Percentiles rank a stretch among this genome's conserved stretches.
phyloP scores from a whole-genome alignment of 441 rosid genomes.

The Syzygium malaccense region DNA sequence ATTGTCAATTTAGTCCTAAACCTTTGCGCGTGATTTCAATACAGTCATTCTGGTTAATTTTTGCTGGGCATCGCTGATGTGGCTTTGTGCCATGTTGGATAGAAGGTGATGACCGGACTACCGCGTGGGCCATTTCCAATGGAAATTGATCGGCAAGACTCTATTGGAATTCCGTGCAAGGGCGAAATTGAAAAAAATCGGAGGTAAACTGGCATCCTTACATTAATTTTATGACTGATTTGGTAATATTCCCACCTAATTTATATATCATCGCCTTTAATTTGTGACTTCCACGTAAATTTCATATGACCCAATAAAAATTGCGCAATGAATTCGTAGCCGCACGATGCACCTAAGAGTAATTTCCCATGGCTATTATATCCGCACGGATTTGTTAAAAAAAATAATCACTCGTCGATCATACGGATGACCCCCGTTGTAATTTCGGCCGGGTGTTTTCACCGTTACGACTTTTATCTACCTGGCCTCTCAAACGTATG shows the following conservation, averaged over 20 bases:
- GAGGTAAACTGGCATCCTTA: rapidly evolving
- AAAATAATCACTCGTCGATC: not conserved
- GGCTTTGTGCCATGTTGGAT: rapidly evolving
- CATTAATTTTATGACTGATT: not conserved
- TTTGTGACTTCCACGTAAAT: not conserved
- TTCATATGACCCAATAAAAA: not conserved
- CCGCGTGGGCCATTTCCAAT: rapidly evolving
- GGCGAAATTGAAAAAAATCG: not conserved
- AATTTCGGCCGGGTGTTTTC: not conserved
- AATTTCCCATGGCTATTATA: not conserved
- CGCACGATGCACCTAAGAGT: not conserved
- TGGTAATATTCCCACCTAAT: too few relatives aligned
- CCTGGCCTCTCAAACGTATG: not conserved
- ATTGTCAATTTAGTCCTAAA: rapidly evolving
- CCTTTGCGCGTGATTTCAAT: not conserved
- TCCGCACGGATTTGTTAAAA: not conserved
- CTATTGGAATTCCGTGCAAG: rapidly evolving
- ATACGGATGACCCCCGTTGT: not conserved
- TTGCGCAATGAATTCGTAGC: not conserved
- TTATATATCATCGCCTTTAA: not conserved
- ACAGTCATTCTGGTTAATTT: not conserved
- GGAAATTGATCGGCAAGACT: rapidly evolving
- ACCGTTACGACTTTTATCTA: not conserved
- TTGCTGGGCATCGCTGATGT: rapidly evolving
- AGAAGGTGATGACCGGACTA: rapidly evolving